These are phyloP conservation scores for Pisolithus microcarpus DNA, from an alignment of 768 basidiomycete genomes.

Conservation along the genomic window DNA sequence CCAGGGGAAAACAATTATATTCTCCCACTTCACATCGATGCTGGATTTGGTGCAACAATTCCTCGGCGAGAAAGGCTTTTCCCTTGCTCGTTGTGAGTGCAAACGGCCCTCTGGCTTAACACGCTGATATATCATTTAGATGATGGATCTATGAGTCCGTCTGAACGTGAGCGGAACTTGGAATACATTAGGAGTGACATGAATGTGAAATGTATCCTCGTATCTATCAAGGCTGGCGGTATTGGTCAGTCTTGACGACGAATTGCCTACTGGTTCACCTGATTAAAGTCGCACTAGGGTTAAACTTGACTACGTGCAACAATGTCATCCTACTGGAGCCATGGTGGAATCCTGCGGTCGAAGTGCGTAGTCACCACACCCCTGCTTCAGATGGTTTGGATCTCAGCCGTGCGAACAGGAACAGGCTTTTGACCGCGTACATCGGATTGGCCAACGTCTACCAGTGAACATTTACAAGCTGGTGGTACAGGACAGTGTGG, in stretches of 20 bases:
- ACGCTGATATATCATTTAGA: neutral
- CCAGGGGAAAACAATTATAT: neutral
- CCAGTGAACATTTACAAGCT: too few relatives aligned
- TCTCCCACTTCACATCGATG: neutral
- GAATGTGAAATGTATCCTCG: neutral
- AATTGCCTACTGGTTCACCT: neutral
- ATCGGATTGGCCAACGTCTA: too few relatives aligned
- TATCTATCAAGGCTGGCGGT: neutral
- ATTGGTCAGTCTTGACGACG: neutral
- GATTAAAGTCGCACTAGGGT: too few relatives aligned
- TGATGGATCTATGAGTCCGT: neutral
- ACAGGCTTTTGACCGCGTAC: too few relatives aligned
- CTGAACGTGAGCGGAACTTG: neutral
- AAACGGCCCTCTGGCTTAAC: neutral
- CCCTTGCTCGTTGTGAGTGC: neutral
- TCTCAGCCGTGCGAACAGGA: too few relatives aligned
- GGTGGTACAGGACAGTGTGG: too few relatives aligned
- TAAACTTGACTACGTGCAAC: too few relatives aligned
- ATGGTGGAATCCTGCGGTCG: too few relatives aligned
- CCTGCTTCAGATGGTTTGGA: too few relatives aligned
- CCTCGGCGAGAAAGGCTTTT: neutral
- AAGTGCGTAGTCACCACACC: too few relatives aligned
- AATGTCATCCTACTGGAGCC: too few relatives aligned
- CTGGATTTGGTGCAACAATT: neutral
- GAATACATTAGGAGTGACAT: neutral